A percentile compares a stretch with the other conserved stretches of the same genome.
phyloP scores from a whole-genome alignment of 345 rosid species.

The Streptanthus diversifolius region DNA sequence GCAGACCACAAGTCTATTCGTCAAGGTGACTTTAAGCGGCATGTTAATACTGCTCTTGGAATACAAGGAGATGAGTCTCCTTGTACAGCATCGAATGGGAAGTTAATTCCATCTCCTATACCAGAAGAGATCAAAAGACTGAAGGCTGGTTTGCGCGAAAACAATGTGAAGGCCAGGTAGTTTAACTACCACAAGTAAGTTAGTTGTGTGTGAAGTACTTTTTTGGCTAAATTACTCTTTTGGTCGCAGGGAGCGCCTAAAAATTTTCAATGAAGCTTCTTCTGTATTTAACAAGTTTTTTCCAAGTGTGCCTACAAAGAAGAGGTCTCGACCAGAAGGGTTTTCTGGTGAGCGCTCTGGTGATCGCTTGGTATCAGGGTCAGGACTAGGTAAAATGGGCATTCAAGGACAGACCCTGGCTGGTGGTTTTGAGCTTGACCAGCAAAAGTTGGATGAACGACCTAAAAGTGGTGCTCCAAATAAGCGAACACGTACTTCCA shows the following conservation, averaged over 20 bases:
- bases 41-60: constrained; percentile 63
- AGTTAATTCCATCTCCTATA: constrained; percentile 42
- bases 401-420: constrained; percentile 53
- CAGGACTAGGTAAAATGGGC: constrained; percentile 67
- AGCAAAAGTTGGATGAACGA: constrained; percentile 69
- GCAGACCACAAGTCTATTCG: constrained; percentile 70
- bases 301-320: constrained; percentile 66
- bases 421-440: constrained; percentile 69
- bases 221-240: constrained; percentile 34
- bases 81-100: constrained; percentile 51
- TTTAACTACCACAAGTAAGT: constrained; percentile 24
- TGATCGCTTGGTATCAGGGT: constrained; percentile 56
- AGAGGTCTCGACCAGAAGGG: constrained; percentile 76
- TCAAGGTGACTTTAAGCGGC: constrained; percentile 69
- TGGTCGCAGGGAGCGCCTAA: constrained; percentile 67
- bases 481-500: constrained; percentile 89
- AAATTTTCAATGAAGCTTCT: constrained; percentile 75
- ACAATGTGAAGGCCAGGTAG: constrained; percentile 77
- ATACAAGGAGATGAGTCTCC: constrained; percentile 70
- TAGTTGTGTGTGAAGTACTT: constrained; percentile 10
- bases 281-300: constrained; percentile 72
- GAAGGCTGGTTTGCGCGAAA: constrained; percentile 58
- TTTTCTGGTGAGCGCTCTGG: constrained; percentile 53
- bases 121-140: constrained; percentile 80
- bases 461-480: constrained; percentile 61